Percentiles rank a stretch among this genome's conserved stretches.
phyloP scores from a whole-genome alignment of 345 rosid genomes.

The Hibiscus tridactylites region DNA sequence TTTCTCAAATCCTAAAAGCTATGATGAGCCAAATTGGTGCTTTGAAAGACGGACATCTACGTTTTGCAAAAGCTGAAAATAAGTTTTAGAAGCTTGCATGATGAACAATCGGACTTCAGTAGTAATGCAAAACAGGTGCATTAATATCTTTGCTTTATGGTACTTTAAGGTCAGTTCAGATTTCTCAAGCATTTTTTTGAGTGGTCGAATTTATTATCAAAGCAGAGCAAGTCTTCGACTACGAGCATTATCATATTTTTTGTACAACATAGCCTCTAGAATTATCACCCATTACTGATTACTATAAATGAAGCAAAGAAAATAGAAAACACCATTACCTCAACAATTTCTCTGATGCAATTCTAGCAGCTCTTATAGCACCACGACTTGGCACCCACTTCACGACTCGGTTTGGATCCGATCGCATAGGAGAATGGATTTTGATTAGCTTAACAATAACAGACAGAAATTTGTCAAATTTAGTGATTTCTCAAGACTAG shows the following conservation, averaged over 20 bases:
- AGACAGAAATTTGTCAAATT: conserved; percentile 13
- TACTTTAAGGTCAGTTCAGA: neutral
- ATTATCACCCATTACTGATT: neutral
- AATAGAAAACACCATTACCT: conserved; percentile 33
- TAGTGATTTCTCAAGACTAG: conserved; percentile 1
- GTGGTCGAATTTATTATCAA: neutral
- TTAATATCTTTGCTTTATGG: neutral
- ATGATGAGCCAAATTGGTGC: neutral
- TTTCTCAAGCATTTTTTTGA: neutral
- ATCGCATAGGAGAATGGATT: conserved; percentile 93
- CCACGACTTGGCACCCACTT: conserved; percentile 59
- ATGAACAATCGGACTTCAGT: neutral
- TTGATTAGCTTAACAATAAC: conserved; percentile 57
- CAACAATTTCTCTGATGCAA: conserved; percentile 77
- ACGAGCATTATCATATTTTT: neutral
- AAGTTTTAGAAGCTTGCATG: neutral
- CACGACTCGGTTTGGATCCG: conserved; percentile 62
- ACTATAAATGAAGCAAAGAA: neutral
- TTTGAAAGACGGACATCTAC: neutral
- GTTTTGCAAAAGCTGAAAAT: neutral
- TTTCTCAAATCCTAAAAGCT: neutral
- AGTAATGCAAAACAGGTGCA: neutral
- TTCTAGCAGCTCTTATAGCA: conserved; percentile 65
- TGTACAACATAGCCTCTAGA: neutral
- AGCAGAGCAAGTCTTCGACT: neutral